phyloP scores from a whole-genome alignment of 257 asterid genomes.

The Solanum pennellii region DNA sequence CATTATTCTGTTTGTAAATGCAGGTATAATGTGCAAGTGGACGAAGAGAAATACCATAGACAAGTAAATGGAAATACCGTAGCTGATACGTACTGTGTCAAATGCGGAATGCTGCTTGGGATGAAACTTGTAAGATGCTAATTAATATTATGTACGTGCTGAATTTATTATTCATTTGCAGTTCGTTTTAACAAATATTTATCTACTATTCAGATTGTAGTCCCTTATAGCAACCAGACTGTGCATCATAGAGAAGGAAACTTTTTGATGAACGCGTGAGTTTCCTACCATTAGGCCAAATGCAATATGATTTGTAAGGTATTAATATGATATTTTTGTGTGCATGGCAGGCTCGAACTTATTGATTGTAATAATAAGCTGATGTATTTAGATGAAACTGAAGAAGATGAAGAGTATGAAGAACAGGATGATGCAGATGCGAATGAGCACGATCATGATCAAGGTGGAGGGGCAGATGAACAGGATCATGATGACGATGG shows the following conservation, averaged over 20 bases:
- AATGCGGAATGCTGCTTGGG: background rate
- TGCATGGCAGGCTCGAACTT: background rate
- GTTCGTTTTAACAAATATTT: background rate
- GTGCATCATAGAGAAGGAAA: background rate
- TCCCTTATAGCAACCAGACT: background rate
- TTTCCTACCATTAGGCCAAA: background rate
- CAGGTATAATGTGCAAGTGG: background rate
- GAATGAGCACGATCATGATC: background rate
- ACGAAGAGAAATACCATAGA: background rate
- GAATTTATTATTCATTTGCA: background rate
- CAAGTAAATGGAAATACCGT: background rate
- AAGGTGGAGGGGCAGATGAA: background rate
- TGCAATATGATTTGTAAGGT: background rate
- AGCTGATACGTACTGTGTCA: background rate
- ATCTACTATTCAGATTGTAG: background rate
- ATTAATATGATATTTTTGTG: background rate
- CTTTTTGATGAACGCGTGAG: background rate
- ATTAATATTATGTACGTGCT: background rate
- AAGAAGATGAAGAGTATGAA: background rate
- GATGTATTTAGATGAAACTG: background rate
- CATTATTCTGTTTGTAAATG: background rate
- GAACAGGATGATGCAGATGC: background rate
- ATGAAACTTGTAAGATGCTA: background rate
- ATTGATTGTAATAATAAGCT: background rate
- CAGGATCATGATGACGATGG: background rate